Base-by-base conservation (phyloP, 768 basidiomycete genomes). In the Collybiopsis confluens region DNA sequence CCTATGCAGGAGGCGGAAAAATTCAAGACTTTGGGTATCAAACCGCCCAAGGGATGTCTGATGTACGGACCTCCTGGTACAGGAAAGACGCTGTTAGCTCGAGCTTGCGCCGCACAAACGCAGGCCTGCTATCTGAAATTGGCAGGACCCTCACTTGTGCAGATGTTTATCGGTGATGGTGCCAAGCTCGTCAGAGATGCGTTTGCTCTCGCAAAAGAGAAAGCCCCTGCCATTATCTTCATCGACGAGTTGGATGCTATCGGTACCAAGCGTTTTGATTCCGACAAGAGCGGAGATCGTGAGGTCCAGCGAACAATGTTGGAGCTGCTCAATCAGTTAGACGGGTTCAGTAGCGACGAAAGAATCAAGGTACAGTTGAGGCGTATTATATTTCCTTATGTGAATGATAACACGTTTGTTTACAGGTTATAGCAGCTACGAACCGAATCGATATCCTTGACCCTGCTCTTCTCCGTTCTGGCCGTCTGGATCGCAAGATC, bases 301-400 rank as follows among this genome's bases (percentile, higher is more conserved):
- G 97, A 99, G 68, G 97, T 99, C n/a, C 97, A 99, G 70, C 76
- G 97, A 57, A 99, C 97, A n/a, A 99, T 99, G 97, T 76, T 99
- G 65, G 97, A 99, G 67, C 78, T 99, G 42, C 82, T 99, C 58
- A 99, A 99, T 69, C 97, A 99, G 70, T 76, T 98, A 40, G 97
- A 99, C 63, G 97, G 97, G 27, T 99, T 99, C 72, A 89, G 92
- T 56, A 94, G 91, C 61, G 95, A 98, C 63, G 91, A 94, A 55
- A 82, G 95, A 58, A 99, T 99, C 76, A 99, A 99, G 85, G 95
- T 88, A 60, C 42, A 74, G 44, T 36, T 24, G 16, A 6, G 23
- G 20, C 15, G 54, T 54, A 16, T 56, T 52, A 36, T 24, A 36
- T 48, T 49, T 30, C 46, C 54, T 55, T 28, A 50, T 26, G 23